A percentile compares a stretch with the other conserved stretches of the same genome.
phyloP scores from a whole-genome alignment of 2,329 filamentous ascomycete species.

The Lasiodiplodia sp. region DNA sequence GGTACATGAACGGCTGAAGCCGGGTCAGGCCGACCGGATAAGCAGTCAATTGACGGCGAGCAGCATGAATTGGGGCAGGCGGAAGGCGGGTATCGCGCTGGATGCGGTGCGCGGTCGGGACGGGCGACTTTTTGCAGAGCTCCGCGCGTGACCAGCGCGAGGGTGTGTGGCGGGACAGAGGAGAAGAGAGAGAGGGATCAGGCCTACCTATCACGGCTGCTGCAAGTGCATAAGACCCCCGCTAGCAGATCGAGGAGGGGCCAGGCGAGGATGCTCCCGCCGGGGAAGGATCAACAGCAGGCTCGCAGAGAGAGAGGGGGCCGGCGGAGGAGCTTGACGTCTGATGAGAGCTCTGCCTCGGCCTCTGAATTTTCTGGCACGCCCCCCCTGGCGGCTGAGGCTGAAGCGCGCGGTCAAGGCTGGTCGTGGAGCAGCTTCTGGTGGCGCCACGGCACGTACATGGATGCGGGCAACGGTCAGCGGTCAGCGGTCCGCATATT shows the following conservation, averaged over 20 bases:
- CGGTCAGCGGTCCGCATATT: constrained; percentile 26
- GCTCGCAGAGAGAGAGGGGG: not conserved
- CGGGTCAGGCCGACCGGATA: constrained; percentile 22
- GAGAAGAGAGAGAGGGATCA: constrained; percentile 4
- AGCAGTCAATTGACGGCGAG: constrained; percentile 20
- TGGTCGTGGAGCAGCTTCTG: not conserved
- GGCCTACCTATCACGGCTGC: constrained; percentile 28
- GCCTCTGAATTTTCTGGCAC: constrained; percentile 17
- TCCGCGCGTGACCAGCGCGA: constrained; percentile 26
- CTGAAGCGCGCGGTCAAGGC: constrained; percentile 21
- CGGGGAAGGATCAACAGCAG: constrained; percentile 24
- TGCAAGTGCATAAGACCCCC: constrained; percentile 25
- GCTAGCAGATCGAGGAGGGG: constrained; percentile 25
- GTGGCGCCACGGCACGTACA: constrained; percentile 18
- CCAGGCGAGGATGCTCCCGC: constrained; percentile 27
- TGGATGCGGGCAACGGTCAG: constrained; percentile 24
- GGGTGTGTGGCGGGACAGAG: constrained; percentile 29
- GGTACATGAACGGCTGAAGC: constrained; percentile 28
- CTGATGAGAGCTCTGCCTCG: not conserved
- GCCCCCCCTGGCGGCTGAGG: constrained; percentile 20
- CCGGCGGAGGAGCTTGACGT: not conserved
- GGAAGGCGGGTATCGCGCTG: constrained; percentile 8
- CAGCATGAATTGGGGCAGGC: constrained; percentile 1
- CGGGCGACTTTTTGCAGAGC: constrained; percentile 18
- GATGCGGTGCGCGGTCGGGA: constrained; percentile 28